Conservation (phyloP, 306 rosid genomes). For the Prunus mira region DNA sequence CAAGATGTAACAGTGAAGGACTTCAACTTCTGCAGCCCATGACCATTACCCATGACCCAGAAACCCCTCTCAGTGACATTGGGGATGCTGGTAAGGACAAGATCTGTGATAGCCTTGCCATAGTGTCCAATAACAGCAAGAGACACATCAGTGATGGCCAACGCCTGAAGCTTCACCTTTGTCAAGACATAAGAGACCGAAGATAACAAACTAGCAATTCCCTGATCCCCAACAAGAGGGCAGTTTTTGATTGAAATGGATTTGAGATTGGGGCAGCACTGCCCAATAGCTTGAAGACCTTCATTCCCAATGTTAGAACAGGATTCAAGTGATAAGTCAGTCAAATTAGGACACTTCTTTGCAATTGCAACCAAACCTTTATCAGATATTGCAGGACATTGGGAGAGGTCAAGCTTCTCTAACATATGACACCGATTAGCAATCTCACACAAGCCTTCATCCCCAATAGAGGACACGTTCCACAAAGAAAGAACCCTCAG, state of each 20-base stretch:
- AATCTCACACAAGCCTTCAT: constrained; percentile 80
- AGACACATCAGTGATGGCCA: constrained; percentile 74
- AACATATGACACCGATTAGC: constrained; percentile 60
- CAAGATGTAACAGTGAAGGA: constrained; percentile 63
- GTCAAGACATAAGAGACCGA: constrained; percentile 47
- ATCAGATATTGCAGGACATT: constrained; percentile 64
- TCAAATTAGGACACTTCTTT: constrained; percentile 61
- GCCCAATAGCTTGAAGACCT: constrained; percentile 77
- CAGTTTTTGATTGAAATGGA: constrained; percentile 64
- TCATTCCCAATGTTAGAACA: constrained; percentile 73
- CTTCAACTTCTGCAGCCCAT: constrained; percentile 75
- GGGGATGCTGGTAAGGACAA: constrained; percentile 56
- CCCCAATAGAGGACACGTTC: constrained; percentile 55
- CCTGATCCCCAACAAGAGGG: constrained; percentile 67
- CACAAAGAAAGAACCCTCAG: constrained; percentile 68
- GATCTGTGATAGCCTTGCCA: constrained; percentile 65
- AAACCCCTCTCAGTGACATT: constrained; percentile 79
- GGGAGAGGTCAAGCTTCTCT: constrained; percentile 74
- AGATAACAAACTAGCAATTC: constrained; percentile 63
- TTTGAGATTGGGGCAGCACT: constrained; percentile 59
- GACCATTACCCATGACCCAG: constrained; percentile 91
- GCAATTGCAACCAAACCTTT: constrained; percentile 71
- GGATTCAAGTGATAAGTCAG: constrained; percentile 66
- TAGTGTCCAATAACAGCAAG: constrained; percentile 92
- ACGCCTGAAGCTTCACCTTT: constrained; percentile 72